A percentile compares a stretch with the other conserved stretches of the same genome.
Evolutionary conservation across 139 green algal genomes (phyloP).

Genomic region (Picochlorum costavermella): DNA sequence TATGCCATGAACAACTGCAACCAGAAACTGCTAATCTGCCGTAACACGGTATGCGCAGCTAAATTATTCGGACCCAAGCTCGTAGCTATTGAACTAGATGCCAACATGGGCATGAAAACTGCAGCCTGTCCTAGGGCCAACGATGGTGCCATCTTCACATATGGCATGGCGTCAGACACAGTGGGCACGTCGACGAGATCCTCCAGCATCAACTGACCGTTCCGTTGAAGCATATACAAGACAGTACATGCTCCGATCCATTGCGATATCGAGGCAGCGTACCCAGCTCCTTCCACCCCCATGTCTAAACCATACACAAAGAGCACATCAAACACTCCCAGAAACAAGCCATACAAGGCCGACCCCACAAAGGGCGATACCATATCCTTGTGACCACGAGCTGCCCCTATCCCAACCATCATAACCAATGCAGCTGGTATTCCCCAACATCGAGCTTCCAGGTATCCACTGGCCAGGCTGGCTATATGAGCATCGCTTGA

Average conservation of each 20-base stretch:
- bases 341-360: conserved; percentile 23
- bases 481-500: conserved; percentile 14
- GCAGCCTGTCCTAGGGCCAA: conserved; percentile 21
- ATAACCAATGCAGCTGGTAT: conserved; percentile 24
- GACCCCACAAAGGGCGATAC: conserved; percentile 18
- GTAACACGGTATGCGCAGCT: conserved; percentile 27
- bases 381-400: conserved; percentile 26
- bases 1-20: conserved; percentile 25
- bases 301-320: conserved; percentile 43
- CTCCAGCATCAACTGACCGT: conserved; percentile 6
- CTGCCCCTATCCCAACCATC: conserved; percentile 23
- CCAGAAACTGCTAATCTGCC: conserved; percentile 29
- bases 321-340: conserved; percentile 19
- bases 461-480: conserved; percentile 12
- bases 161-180: conserved; percentile 5
- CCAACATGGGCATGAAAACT: conserved; percentile 23
- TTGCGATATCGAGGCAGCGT: conserved; percentile 49
- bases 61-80: conserved; percentile 14
- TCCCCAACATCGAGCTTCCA: conserved; percentile 20
- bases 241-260: conserved; percentile 31
- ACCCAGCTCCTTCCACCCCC: conserved; percentile 50
- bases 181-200: conserved; percentile 18
- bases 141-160: conserved; percentile 11
- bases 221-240: conserved; percentile 16
- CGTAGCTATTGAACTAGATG: conserved; percentile 21